These are phyloP conservation scores for Elongisporangium undulatum DNA, from an alignment of 352 stramenopile genomes.

Conservation along the genomic window DNA sequence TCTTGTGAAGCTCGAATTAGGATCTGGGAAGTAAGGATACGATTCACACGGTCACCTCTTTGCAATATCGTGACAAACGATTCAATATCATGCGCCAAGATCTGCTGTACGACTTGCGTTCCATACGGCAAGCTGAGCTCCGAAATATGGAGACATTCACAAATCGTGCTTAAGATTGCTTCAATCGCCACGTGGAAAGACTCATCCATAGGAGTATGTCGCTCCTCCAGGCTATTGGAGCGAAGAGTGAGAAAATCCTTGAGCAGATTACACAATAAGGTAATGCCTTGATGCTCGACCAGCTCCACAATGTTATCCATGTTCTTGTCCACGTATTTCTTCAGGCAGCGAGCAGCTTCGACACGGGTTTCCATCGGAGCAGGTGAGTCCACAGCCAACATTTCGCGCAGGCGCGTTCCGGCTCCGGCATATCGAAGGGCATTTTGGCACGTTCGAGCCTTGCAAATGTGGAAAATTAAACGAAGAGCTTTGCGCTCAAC, in stretches of 20 bases:
- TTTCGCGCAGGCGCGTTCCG: conserved; percentile 43
- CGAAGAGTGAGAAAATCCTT: conserved; percentile 55
- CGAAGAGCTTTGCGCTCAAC: conserved; percentile 67
- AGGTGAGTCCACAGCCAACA: conserved; percentile 45
- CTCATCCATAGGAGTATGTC: conserved; percentile 30
- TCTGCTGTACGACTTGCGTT: conserved; percentile 38
- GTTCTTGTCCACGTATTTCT: conserved; percentile 72
- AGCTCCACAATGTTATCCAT: conserved; percentile 67
- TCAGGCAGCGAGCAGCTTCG: conserved; percentile 67
- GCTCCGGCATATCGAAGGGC: conserved; percentile 56
- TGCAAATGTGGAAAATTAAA: conserved; percentile 71
- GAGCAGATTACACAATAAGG: conserved; percentile 44
- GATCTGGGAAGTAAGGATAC: conserved; percentile 71
- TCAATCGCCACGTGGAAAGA: conserved; percentile 64
- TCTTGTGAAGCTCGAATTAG: conserved; percentile 63
- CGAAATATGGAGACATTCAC: conserved; percentile 61
- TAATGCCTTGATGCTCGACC: conserved; percentile 43
- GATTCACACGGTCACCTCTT: conserved; percentile 49
- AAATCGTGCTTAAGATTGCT: conserved; percentile 70
- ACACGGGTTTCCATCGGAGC: conserved; percentile 51
- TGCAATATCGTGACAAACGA: conserved; percentile 66
- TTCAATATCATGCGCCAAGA: conserved; percentile 44
- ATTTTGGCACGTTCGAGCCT: conserved; percentile 59
- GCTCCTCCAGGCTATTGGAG: conserved; percentile 14
- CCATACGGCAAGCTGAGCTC: conserved; percentile 23